These are phyloP conservation scores for Euphorbia peplus DNA, from an alignment of 345 rosid species.

Conservation along the genomic window DNA sequence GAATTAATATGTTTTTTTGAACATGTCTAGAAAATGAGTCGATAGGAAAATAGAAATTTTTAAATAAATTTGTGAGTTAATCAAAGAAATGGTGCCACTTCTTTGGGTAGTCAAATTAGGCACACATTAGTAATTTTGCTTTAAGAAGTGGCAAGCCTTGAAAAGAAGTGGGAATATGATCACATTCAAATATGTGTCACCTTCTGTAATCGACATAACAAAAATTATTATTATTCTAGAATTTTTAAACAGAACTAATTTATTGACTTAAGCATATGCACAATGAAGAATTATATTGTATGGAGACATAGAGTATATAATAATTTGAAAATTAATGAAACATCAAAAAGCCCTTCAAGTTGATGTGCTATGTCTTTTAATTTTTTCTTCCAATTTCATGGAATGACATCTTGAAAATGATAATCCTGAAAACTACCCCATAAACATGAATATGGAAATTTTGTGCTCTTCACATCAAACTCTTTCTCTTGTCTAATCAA, in stretches of 20 bases:
- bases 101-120: constrained; percentile 17
- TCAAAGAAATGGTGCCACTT: constrained; percentile 5
- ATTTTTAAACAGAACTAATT: no score
- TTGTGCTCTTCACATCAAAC: constrained; percentile 16
- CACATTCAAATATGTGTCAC: constrained; percentile 10
- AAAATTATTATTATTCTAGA: no score
- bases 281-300: neutral
- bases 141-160: constrained; percentile 19
- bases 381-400: neutral
- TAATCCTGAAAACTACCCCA: constrained; percentile 18
- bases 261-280: neutral
- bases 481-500: constrained; percentile 14
- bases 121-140: constrained; percentile 10
- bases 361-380: neutral
- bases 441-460: neutral
- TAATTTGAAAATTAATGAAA: neutral
- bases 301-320: neutral
- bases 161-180: constrained; percentile 11
- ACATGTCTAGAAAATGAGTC: no score
- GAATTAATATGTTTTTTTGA: no score
- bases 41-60: no score
- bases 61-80: neutral
- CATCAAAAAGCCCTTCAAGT: neutral
- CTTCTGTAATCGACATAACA: neutral
- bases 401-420: constrained; percentile 21